Evolutionary conservation across 331 rosid species (phyloP), one percentile per base, ranked within the genome.

Genomic region (Quercus lobata): DNA sequence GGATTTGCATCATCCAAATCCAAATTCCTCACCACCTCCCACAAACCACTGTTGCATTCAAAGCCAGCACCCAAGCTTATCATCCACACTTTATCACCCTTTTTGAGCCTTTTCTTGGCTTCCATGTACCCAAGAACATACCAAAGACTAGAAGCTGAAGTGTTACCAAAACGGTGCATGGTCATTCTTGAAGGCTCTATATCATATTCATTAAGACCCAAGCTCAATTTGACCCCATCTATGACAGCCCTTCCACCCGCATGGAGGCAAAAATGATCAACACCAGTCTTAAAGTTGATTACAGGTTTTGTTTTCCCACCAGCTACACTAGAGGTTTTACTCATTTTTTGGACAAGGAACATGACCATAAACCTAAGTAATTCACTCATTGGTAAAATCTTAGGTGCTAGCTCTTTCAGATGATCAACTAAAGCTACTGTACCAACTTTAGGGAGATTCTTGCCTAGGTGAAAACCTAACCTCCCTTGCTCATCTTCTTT

Each of bases 151-250:
- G 93, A 78, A 0, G 99, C 98, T 8, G 99, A 95, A 10, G 98
- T 93, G 83, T 93, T 95, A 2, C 99, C 99, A 74, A 93, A 95
- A 35, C 99, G 86, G 84, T 95, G 99, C 0, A 95, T 83, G 12
- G 99, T 90, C 99, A 95, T 95, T 77, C 98, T 91, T 5, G 98
- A 93, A 53, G 99, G 99, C 78, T 95, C 98, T 6, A 95, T 84
- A 19, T 95, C 99, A 79, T 88, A 75, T 9, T 88, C 92, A 24
- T 30, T 63, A 9, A 95, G 88, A 53, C 86, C 86, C 56, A 95
- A 78, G 62, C 92, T 91, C 82, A 63, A 14, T 0, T 97, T 97
- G 2, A 95, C 80, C 1, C 97, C 99, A 62, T 95, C 98, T 1
- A 95, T 95, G 73, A 95, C 98, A 0, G 99, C 99, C 70, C 90